These are phyloP conservation scores for Iberis pinnata DNA, from an alignment of 345 rosid genomes.

Conservation along the genomic window DNA sequence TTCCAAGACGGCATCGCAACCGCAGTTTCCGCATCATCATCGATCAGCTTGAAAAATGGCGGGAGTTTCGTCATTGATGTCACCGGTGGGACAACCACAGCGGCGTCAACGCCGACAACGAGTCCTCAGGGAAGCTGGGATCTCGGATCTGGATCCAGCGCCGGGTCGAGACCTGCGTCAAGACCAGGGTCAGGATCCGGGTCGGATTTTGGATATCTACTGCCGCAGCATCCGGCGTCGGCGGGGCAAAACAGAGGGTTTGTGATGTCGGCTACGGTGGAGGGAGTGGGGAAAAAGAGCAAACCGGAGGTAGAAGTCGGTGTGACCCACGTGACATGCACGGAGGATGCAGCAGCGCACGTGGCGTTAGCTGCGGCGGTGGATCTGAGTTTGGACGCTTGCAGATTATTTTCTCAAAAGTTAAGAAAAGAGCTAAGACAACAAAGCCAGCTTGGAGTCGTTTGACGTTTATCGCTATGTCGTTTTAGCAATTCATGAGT, in stretches of 20 bases:
- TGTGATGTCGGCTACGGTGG: conserved; percentile 82
- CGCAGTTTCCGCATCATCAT: conserved; percentile 36
- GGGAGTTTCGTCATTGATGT: conserved; percentile 74
- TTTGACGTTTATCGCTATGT: conserved; percentile 41
- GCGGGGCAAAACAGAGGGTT: conserved; percentile 47
- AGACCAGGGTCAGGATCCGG: conserved; percentile 91
- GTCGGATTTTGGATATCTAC: conserved; percentile 42
- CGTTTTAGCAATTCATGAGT: conserved; percentile 36
- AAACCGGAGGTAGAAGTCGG: conserved; percentile 82
- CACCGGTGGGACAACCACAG: conserved; percentile 37
- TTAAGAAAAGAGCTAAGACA: conserved; percentile 77
- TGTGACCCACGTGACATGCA: conserved; percentile 87
- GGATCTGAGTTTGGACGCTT: conserved; percentile 95
- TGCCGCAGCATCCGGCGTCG: conserved; percentile 23
- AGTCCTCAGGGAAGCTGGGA: conserved; percentile 88
- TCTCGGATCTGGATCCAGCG: conserved; percentile 49
- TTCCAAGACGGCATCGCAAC: conserved; percentile 51
- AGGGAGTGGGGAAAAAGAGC: conserved; percentile 44
- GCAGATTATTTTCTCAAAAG: conserved; percentile 69
- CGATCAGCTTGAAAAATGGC: conserved; percentile 52
- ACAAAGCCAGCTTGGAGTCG: conserved; percentile 48
- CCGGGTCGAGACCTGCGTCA: conserved; percentile 47
- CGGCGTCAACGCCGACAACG: conserved; percentile 48
- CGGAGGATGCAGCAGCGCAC: conserved; percentile 91
- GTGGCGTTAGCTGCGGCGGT: conserved; percentile 92